A percentile compares a stretch with the other conserved stretches of the same genome.
phyloP scores from a whole-genome alignment of 2,329 filamentous ascomycete species.

The Tolypocladium sp. region DNA sequence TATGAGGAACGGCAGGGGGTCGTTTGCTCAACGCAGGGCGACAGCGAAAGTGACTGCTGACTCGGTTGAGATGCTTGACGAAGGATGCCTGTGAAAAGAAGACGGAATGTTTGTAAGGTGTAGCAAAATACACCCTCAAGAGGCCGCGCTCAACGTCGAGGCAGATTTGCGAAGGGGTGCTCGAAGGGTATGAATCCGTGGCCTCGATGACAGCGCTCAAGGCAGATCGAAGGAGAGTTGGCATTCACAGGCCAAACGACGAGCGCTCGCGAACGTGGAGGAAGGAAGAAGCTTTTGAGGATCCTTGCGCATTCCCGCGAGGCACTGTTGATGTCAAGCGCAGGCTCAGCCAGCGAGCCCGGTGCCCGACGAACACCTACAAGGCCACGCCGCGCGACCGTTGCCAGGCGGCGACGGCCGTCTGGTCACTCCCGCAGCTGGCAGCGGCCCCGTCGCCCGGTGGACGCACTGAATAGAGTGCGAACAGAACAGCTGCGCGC shows the following conservation, averaged over 20 bases:
- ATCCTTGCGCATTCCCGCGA: neutral
- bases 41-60: neutral
- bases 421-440: neutral
- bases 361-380: neutral
- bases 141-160: neutral
- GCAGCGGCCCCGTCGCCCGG: neutral
- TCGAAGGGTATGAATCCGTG: neutral
- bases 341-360: neutral
- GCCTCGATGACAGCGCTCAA: neutral
- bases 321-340: neutral
- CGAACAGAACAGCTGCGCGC: neutral
- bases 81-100: neutral
- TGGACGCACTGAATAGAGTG: neutral
- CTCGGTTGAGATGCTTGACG: neutral
- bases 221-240: neutral
- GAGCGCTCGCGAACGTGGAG: neutral
- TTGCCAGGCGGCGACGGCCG: neutral
- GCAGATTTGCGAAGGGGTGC: neutral
- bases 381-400: neutral
- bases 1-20: no score
- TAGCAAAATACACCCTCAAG: neutral
- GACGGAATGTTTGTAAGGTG: neutral
- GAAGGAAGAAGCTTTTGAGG: no score
- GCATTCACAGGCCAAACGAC: no score
- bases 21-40: neutral